Evolutionary conservation across 2,329 filamentous ascomycete species (phyloP).

Genomic region (Falciphora oryzae): DNA sequence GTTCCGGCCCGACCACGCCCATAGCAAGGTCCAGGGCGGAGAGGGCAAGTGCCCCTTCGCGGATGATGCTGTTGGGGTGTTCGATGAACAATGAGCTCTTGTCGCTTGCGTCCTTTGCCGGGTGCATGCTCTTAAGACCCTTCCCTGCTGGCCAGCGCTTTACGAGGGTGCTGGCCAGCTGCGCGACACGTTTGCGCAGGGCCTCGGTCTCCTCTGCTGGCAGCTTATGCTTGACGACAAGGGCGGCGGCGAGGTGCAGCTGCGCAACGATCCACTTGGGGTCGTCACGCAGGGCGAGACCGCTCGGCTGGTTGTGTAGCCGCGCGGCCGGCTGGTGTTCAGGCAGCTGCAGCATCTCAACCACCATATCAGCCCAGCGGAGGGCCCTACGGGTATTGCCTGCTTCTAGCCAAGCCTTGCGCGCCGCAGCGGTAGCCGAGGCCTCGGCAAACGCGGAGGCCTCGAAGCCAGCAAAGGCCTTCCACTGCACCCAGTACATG

Average conservation of each 20-base stretch:
- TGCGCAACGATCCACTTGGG: slow-evolving; percentile 36
- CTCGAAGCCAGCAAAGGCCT: slow-evolving; percentile 34
- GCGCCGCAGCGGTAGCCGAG: slow-evolving; percentile 12
- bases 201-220: slow-evolving; percentile 24
- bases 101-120: slow-evolving; percentile 16
- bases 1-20: slow-evolving; percentile 31
- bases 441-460: slow-evolving; percentile 24
- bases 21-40: slow-evolving; percentile 40
- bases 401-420: slow-evolving; percentile 5
- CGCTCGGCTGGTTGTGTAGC: slow-evolving; percentile 14
- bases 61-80: slow-evolving; percentile 29
- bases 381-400: slow-evolving; percentile 35
- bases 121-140: slow-evolving; percentile 32
- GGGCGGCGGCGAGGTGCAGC: slow-evolving; percentile 37
- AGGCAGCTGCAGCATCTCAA: slow-evolving; percentile 43
- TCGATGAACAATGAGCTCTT: slow-evolving; percentile 28
- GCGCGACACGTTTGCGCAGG: slow-evolving; percentile 21
- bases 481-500: slow-evolving; percentile 33
- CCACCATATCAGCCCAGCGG: slow-evolving; percentile 38
- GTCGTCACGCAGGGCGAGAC: slow-evolving; percentile 31
- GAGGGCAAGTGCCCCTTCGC: slow-evolving; percentile 30
- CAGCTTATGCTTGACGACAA: slow-evolving; percentile 28
- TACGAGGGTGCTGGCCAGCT: slow-evolving; percentile 32
- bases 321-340: slow-evolving; percentile 27
- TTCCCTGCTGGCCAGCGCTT: slow-evolving; percentile 34